These are phyloP conservation scores for Ensete glaucum DNA, from an alignment of 176 grass and related monocot species.

Conservation along the genomic window DNA sequence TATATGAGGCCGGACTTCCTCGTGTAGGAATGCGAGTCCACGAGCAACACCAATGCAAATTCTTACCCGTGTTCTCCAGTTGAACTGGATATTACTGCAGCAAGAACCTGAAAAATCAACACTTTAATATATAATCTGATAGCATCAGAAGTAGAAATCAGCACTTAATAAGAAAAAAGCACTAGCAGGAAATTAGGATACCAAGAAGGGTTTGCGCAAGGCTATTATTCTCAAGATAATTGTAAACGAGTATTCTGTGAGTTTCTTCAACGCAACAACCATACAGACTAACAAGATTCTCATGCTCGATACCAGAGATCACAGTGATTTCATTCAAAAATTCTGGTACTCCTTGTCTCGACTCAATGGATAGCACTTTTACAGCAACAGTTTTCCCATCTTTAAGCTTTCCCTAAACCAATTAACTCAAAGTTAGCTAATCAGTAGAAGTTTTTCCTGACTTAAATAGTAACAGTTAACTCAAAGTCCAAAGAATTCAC, in stretches of 20 bases:
- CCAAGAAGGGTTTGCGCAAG: conserved; percentile 77
- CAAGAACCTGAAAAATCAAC: conserved; percentile 30
- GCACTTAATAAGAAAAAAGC: background rate
- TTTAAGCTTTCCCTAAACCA: conserved; percentile 50
- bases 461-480: background rate
- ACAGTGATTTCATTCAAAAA: conserved; percentile 69
- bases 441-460: background rate
- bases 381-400: conserved; percentile 51
- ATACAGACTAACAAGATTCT: conserved; percentile 61
- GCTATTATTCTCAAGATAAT: conserved; percentile 86
- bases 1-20: conserved; percentile 54
- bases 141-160: background rate
- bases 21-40: conserved; percentile 77
- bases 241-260: conserved; percentile 66
- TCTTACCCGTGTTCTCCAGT: conserved; percentile 56
- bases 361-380: conserved; percentile 64
- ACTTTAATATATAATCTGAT: background rate
- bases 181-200: conserved; percentile 11
- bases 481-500: background rate
- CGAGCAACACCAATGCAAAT: conserved; percentile 58
- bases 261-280: conserved; percentile 66
- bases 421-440: background rate
- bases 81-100: conserved; percentile 50
- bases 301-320: conserved; percentile 74
- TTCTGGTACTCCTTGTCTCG: conserved; percentile 57